A percentile compares a stretch with the other conserved stretches of the same genome.
phyloP scores from a whole-genome alignment of 176 grass and related monocot species.

The Pontederia paniculata region DNA sequence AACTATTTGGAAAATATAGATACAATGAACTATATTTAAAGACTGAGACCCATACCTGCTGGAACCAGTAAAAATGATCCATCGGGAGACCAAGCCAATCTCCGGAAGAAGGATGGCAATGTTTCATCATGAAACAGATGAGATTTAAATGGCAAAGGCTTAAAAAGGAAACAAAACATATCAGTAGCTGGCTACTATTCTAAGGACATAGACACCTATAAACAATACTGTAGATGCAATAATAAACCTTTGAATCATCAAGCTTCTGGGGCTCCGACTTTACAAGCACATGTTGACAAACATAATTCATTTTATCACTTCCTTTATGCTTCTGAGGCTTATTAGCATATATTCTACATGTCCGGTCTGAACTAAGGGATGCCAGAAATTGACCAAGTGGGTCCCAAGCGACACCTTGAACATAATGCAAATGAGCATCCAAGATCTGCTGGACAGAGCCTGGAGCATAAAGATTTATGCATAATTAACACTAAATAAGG shows the following conservation, averaged over 20 bases:
- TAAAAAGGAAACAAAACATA: conserved; percentile 19
- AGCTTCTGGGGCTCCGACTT: conserved; percentile 51
- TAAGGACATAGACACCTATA: neutral
- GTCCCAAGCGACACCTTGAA: conserved; percentile 96
- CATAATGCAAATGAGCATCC: conserved; percentile 95
- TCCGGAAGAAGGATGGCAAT: conserved; percentile 91
- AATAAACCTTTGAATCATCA: conserved; percentile 73
- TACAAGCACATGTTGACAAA: conserved; percentile 59
- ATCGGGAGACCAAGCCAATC: conserved; percentile 89
- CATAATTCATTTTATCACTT: conserved; percentile 59
- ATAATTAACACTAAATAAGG: neutral
- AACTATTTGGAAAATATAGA: no score
- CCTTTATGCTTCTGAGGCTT: conserved; percentile 75
- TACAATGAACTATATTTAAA: no score
- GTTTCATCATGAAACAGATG: conserved; percentile 97
- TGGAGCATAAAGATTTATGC: conserved; percentile 19
- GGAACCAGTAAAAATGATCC: conserved; percentile 89
- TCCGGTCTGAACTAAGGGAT: conserved; percentile 90
- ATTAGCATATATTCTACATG: conserved; percentile 85
- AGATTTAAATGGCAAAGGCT: conserved; percentile 45
- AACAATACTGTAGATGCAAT: neutral
- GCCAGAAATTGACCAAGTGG: conserved; percentile 79
- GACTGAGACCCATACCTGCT: conserved; percentile 40
- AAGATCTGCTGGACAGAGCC: conserved; percentile 66
- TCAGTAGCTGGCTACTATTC: neutral